Conservation (phyloP, 257 asterid species). For the Plantago elongata region DNA sequence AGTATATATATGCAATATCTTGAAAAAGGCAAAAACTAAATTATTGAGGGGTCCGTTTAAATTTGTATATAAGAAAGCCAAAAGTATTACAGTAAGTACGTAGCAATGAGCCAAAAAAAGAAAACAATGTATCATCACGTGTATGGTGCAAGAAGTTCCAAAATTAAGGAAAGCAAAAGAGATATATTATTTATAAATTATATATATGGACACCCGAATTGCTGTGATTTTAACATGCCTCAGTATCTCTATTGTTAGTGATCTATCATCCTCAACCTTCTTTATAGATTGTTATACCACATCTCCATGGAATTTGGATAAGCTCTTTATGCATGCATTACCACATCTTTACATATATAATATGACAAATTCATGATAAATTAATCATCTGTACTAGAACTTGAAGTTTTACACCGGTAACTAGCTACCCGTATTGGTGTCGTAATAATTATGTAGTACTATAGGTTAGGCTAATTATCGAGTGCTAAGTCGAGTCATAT, state of each 20-base stretch:
- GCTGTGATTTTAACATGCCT: slow-evolving; percentile 3
- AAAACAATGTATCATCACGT: background rate
- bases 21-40: background rate
- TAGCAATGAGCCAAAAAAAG: too few relatives aligned
- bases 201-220: slow-evolving; percentile 1
- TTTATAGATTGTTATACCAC: background rate
- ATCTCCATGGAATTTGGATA: background rate
- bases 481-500: too few relatives aligned
- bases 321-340: slow-evolving; percentile 13
- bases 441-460: too few relatives aligned
- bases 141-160: background rate
- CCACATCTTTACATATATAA: too few relatives aligned
- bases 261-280: slow-evolving; percentile 6
- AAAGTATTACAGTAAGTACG: background rate
- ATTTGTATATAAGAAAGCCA: slow-evolving; percentile 1
- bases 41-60: slow-evolving; percentile 24
- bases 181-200: background rate
- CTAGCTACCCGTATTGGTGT: too few relatives aligned
- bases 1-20: background rate
- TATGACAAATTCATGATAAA: too few relatives aligned
- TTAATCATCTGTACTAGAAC: too few relatives aligned
- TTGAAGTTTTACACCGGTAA: too few relatives aligned
- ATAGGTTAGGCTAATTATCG: too few relatives aligned
- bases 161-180: background rate
- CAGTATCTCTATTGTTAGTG: slow-evolving; percentile 5